phyloP scores from a whole-genome alignment of 2,329 filamentous ascomycete species.

The Thermoascus crustaceus region DNA sequence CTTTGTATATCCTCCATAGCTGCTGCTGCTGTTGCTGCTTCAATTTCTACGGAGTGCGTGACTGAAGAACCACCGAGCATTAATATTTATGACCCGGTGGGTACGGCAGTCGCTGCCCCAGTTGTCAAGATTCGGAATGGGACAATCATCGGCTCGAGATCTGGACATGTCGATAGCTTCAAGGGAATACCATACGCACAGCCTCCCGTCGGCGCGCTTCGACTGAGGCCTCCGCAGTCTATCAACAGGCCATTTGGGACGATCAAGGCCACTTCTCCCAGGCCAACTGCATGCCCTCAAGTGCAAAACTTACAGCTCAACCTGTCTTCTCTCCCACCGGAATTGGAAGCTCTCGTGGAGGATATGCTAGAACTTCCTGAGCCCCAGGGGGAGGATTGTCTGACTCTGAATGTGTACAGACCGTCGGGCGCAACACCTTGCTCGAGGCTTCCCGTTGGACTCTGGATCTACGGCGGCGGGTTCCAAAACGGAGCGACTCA shows the following conservation, averaged over 20 bases:
- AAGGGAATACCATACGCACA: neutral
- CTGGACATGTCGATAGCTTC: neutral
- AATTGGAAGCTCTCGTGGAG: neutral
- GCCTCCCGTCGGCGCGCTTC: neutral
- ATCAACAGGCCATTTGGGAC: neutral
- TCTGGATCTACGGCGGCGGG: neutral
- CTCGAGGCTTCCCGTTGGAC: neutral
- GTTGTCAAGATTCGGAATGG: neutral
- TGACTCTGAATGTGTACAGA: neutral
- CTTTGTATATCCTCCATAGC: no score
- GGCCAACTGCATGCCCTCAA: no score
- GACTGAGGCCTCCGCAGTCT: neutral
- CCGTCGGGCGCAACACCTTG: neutral
- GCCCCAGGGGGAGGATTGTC: neutral
- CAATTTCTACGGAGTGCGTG: no score
- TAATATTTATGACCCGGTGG: no score
- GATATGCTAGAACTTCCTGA: neutral
- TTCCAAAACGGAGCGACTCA: neutral
- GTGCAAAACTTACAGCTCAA: no score
- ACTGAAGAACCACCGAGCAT: no score
- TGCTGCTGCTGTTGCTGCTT: no score
- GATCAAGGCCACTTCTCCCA: neutral
- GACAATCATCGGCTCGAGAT: neutral
- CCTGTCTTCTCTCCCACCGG: neutral
- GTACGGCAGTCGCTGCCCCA: neutral